phyloP scores from a whole-genome alignment of 768 basidiomycete genomes.

The Scleroderma citrinum region DNA sequence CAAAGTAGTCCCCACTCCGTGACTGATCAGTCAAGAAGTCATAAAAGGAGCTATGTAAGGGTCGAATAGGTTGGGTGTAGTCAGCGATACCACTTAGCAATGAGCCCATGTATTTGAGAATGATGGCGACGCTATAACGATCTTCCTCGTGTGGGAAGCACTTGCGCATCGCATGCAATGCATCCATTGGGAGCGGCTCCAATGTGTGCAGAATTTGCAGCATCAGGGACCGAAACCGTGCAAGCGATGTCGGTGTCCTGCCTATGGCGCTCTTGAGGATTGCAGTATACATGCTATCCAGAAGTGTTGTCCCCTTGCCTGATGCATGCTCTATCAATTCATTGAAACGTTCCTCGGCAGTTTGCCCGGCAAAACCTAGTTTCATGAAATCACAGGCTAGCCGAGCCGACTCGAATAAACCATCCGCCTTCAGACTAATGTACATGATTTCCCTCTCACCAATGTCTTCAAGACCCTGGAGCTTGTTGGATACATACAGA shows the following conservation, averaged over 20 bases:
- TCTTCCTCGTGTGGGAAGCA: background rate
- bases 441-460: background rate
- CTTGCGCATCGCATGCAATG: background rate
- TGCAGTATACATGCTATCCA: background rate
- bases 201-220: background rate
- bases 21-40: conserved; percentile 19
- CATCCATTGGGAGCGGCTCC: conserved; percentile 2
- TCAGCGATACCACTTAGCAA: conserved; percentile 4
- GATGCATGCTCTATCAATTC: background rate
- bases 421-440: background rate
- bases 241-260: background rate
- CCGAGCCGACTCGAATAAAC: background rate
- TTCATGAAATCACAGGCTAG: background rate
- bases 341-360: background rate
- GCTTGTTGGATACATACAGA: background rate
- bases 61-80: conserved; percentile 5
- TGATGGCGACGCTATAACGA: background rate
- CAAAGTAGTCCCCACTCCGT: conserved; percentile 9
- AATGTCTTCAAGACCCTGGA: background rate
- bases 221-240: background rate
- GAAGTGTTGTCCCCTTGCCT: background rate
- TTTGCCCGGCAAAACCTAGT: background rate
- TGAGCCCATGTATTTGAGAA: conserved; percentile 1
- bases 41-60: conserved; percentile 23
- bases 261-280: background rate